These are phyloP conservation scores for Sicyos baderoa DNA, from an alignment of 306 rosid genomes.

Conservation along the genomic window DNA sequence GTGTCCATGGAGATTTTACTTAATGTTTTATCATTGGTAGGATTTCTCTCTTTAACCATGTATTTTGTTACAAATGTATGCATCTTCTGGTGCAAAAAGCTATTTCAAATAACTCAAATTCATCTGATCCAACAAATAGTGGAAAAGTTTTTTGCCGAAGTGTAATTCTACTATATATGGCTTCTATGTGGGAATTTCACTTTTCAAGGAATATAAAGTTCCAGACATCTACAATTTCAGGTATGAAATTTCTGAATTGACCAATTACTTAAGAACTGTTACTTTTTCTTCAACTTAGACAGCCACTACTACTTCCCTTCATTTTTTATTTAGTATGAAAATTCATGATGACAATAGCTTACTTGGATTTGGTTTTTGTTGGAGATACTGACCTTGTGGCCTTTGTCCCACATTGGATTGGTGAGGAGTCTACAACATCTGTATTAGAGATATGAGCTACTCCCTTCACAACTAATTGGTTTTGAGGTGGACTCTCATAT, in stretches of 20 bases:
- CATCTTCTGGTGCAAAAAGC: neutral
- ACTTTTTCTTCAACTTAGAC: neutral
- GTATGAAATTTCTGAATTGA: neutral
- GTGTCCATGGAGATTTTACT: neutral
- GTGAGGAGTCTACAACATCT: no score
- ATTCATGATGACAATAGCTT: neutral
- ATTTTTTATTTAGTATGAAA: neutral
- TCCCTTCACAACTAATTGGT: no score
- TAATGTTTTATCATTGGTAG: neutral
- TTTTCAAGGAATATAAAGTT: neutral
- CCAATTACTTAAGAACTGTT: neutral
- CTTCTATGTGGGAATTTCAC: neutral
- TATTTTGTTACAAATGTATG: neutral
- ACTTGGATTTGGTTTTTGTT: no score
- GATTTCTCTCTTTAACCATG: neutral
- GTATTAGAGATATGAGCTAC: no score
- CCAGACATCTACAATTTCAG: neutral
- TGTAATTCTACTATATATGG: neutral
- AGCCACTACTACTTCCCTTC: neutral
- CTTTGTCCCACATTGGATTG: no score
- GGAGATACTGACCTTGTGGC: no score
- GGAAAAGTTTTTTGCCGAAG: neutral
- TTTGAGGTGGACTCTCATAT: no score
- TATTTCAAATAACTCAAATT: neutral
- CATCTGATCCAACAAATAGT: neutral